A percentile compares a stretch with the other conserved stretches of the same genome.
These are phyloP conservation scores for Tylopilus vinaceipallidus DNA, from an alignment of 768 basidiomycete species.

Conservation along the genomic window DNA sequence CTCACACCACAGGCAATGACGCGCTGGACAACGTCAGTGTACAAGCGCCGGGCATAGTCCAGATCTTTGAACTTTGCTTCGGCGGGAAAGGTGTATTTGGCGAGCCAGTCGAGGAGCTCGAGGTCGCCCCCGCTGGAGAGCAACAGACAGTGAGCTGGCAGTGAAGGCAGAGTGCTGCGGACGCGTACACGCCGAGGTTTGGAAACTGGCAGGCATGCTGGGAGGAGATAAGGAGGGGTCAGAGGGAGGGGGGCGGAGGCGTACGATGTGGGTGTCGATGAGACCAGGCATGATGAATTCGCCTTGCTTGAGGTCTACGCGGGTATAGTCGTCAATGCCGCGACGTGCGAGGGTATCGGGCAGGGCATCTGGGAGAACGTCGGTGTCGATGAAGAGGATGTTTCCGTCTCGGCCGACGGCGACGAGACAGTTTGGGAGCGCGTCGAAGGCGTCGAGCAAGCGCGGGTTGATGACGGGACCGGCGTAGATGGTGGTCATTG, in stretches of 20 bases:
- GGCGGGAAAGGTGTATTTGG: constrained; percentile 81
- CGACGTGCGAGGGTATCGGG: constrained; percentile 50
- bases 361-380: constrained; percentile 48
- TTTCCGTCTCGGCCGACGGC: constrained; percentile 48
- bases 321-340: constrained; percentile 35
- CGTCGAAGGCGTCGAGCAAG: constrained; percentile 40
- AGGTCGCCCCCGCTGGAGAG: constrained; percentile 71
- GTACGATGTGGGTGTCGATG: constrained; percentile 88
- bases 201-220: constrained; percentile 43
- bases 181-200: constrained; percentile 36
- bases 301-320: constrained; percentile 45
- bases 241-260: constrained; percentile 20
- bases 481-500: constrained; percentile 44
- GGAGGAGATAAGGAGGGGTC: neutral
- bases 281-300: constrained; percentile 86
- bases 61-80: constrained; percentile 74
- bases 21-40: constrained; percentile 68
- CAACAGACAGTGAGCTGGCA: constrained; percentile 2
- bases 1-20: constrained; percentile 75
- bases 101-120: constrained; percentile 87
- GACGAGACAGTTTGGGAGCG: constrained; percentile 54
- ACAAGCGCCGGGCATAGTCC: constrained; percentile 66
- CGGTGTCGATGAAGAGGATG: constrained; percentile 70
- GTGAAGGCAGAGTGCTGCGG: neutral
- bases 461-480: constrained; percentile 58